Conservation (phyloP, 1,284 basidiomycete genomes). For the Sporisorium sorghi region DNA sequence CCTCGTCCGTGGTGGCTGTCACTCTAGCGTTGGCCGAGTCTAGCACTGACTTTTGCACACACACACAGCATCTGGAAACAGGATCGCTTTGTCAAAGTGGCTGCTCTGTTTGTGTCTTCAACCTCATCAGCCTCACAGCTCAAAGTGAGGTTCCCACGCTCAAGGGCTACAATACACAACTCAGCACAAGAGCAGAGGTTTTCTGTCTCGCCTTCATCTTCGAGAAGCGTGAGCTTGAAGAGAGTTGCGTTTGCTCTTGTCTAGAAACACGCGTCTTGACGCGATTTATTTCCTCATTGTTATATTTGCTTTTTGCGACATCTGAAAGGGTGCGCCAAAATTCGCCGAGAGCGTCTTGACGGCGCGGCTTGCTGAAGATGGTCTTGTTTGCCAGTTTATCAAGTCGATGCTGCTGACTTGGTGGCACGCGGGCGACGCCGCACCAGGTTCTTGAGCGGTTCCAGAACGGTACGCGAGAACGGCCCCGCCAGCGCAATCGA, state of each 20-base stretch:
- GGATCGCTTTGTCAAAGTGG: not conserved
- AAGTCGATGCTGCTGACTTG: not conserved
- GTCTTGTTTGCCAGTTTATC: not conserved
- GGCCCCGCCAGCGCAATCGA: constrained; percentile 81
- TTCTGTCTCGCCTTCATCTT: not conserved
- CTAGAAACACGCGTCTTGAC: constrained; percentile 25
- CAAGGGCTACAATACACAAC: not conserved
- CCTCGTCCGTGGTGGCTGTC: no score
- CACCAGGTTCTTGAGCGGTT: constrained; percentile 72
- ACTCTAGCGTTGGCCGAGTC: not conserved
- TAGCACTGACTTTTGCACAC: no score
- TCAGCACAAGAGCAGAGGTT: not conserved
- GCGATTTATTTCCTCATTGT: constrained; percentile 20
- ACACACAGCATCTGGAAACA: not conserved
- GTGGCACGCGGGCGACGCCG: constrained; percentile 12
- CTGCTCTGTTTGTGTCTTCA: constrained; percentile 1
- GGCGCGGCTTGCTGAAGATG: no score
- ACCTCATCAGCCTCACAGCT: not conserved
- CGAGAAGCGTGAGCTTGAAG: not conserved
- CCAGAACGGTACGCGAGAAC: constrained; percentile 77
- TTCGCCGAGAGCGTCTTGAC: no score
- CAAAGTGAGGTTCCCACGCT: not conserved
- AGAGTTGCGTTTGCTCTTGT: not conserved
- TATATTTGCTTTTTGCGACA: constrained; percentile 12
- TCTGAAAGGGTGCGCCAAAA: not conserved